Base-by-base conservation (phyloP, 2,329 filamentous ascomycete species). In the Aspergillus novoparasiticus region DNA sequence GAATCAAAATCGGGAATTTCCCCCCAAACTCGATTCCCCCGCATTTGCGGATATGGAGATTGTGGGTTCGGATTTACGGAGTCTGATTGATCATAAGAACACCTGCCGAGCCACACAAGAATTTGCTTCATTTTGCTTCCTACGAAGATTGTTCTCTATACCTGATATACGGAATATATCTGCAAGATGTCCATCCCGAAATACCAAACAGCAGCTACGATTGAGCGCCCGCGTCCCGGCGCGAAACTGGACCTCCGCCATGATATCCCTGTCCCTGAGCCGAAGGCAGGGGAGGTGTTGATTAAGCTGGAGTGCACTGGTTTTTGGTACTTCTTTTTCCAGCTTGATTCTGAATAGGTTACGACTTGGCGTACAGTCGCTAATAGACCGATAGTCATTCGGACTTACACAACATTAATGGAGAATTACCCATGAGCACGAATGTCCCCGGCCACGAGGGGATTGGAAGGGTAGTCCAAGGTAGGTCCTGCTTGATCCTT, bases 231-330 rank as follows among this genome's bases (percentile, higher is more conserved):
- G 0, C 70, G 72, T 19, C 72, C 74, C 6, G 65, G 71, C 34
- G 77, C 77, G 43, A 71, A 72, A 36, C 71, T 79, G n/a, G 66
- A 73, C n/a, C 74, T 79, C 62, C 70, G 75, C 34, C 62, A 74
- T 28, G 75, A 73, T 34, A 69, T 76, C 6, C 64, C 72, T 26
- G 71, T 80, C 10, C 72, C 78, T 19, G 63, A 71, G 11, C 77
- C 76, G 1, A 66, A 64, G 11, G 59, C 72, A 0, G 69, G 76
- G 16, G 76, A 80, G 63, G 67, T 80, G 23, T 69, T 80, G 23
- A 72, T 80, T 16, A 77, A 79, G 65, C 64, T 80, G 54, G 77
- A 80, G 64, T 79, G 71, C 64, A 78, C 75, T 4, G 78, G 78
- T 1, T 77, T 80, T 57, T 80, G 78, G 68, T 70, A 65, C 6